Evolutionary conservation across 192 early-diverging fungal genomes (phyloP), one percentile per base, ranked within the genome.

Genomic region (Rhizophagus sp.): DNA sequence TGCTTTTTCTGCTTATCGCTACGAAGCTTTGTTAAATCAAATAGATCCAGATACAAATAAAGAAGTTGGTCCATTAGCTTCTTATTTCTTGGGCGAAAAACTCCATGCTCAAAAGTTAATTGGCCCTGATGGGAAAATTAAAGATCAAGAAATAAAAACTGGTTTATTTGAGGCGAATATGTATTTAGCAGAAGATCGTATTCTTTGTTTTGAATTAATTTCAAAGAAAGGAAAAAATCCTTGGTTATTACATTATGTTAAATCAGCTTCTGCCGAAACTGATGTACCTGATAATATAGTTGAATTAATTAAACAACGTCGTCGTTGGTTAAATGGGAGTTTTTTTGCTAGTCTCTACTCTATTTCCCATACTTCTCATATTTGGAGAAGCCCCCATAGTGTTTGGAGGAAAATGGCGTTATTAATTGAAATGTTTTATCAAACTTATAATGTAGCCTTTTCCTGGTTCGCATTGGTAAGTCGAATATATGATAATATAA

Each of bases 281-380:
- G 95, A 96, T 90, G 95, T 95, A 22, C 95, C 95, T 19, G 85
- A 89, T 62, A 78, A 84, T 11, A 85, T 95, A 36, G 90, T 92
- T 50, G 98, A 98, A 85, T 93, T 98, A 69, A 97, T 99, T 71
- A 95, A 94, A 47, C 98, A 99, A 88, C 90, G 97, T 79, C 91
- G 97, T 67, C 92, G 97, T 85, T 99, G 97, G 97, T 91, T 95
- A 76, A 96, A 97, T 87, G 97, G 97, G 50, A 95, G 94, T 11
- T 96, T 95, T 89, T 98, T 98, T 87, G 97, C 97, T 4, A 90
- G 91, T 41, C 88, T 98, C 62, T 96, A 96, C 86, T 93, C 95
- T 17, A 82, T 95, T 63, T 87, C 84, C 9, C 90, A 97, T 84
- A 95, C 89, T 86, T 88, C 86, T 81, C 87, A 89, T 76, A 92